Base-by-base conservation (phyloP, 73 alveolate species). In the Paramecium pentaurelia region DNA sequence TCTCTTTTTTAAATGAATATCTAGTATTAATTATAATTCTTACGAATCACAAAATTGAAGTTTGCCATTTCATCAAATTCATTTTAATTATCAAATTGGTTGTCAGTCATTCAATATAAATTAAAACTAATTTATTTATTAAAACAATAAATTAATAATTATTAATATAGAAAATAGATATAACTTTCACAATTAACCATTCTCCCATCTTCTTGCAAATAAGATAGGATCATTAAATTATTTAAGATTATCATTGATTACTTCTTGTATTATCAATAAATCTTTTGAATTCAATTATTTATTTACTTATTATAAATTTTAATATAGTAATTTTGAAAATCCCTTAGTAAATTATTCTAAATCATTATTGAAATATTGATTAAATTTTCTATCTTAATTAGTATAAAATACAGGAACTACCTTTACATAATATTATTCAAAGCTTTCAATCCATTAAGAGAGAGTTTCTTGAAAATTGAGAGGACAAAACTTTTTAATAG, bases 1-100 rank as follows among this genome's bases (percentile, higher is more conserved):
- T 80, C 91, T 80, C 75, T 80, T 80, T 47, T 80, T 80, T 28
- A 80, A 44, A 49, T 80, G 91, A 10, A 80, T 49, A 36, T 80
- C 88, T 75, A 16, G 4, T 9, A 38, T 75, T 3, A 37, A 25
- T 38, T 11, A 38, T 34, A 10, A 5, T 30, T 75, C 34, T 75
- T 75, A 75, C 88, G 88, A 18, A 75, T 75, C 18, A 42, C 60
- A 42, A 75, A 75, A 11, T 75, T 75, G 14, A 75, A 75, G 27
- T 75, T 75, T 12, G 8, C 88, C 88, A 75, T 75, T 36, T 30
- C 58, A n/a, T 75, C 88, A 12, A 75, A 75, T 36, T 16, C 88
- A 75, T 75, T 42, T 20, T 75, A 25, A 37, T 75, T 42, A 38
- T 75, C 60, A 75, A 75, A 75, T 75, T 75, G 68, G 70, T 54